Conservation (phyloP, 306 rosid species). For the Luffa aegyptiaca region DNA sequence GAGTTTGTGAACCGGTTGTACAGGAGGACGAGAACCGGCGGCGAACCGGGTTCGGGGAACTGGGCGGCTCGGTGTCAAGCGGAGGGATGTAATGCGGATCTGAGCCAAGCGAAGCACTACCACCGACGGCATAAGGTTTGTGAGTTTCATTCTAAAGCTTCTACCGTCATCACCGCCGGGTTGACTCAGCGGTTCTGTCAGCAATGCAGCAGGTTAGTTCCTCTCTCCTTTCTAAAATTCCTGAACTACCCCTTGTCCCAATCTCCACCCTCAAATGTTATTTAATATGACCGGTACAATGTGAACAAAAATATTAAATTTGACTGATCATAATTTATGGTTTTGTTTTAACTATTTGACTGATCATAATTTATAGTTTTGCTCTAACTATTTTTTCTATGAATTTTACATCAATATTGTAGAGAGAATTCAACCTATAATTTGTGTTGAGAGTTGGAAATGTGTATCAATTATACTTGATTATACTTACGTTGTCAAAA, state of each 20-base stretch:
- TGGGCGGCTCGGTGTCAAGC: conserved; percentile 83
- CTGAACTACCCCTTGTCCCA: neutral
- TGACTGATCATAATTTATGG: no score
- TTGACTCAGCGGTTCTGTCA: conserved; percentile 99
- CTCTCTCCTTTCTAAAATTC: neutral
- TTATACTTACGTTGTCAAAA: no score
- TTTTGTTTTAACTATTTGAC: neutral
- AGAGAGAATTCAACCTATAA: no score
- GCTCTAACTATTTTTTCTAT: no score
- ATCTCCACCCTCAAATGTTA: neutral
- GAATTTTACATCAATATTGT: no score
- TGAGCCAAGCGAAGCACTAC: conserved; percentile 86
- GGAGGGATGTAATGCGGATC: conserved; percentile 92
- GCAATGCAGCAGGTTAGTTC: conserved; percentile 88
- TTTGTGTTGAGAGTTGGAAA: no score
- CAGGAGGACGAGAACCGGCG: conserved; percentile 47
- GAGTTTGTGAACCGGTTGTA: conserved; percentile 77
- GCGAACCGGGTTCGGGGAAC: conserved; percentile 40
- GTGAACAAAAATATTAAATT: no score
- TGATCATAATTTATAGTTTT: no score
- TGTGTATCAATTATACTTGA: no score
- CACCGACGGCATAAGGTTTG: conserved; percentile 98
- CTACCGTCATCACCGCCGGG: conserved; percentile 89
- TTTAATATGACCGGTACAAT: neutral
- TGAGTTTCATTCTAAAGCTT: conserved; percentile 90